Evolutionary conservation across 192 early-diverging fungal genomes (phyloP).

Genomic region (Thoreauomyces humboldtii): DNA sequence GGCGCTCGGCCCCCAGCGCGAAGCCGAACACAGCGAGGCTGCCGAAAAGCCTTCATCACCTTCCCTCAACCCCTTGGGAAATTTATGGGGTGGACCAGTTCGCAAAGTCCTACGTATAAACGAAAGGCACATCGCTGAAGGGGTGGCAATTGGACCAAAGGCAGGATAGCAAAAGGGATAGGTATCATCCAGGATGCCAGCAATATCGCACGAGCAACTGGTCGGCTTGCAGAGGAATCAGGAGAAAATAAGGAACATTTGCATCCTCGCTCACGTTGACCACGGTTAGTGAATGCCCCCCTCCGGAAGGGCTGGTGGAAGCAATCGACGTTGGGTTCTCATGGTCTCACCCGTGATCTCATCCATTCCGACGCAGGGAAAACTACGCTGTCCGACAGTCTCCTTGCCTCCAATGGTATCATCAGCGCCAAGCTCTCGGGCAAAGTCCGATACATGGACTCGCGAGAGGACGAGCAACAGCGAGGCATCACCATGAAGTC

Average conservation of each 20-base stretch:
- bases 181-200: conserved; percentile 31
- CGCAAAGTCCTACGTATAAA: no score
- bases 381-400: conserved; percentile 92
- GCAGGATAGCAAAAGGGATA: no score
- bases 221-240: conserved; percentile 60
- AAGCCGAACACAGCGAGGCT: no score
- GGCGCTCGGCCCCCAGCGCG: no score
- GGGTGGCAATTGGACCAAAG: no score
- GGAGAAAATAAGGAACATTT: conserved; percentile 87
- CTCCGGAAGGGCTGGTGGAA: neutral
- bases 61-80: no score
- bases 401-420: conserved; percentile 98
- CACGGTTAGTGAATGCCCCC: conserved; percentile 50
- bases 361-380: conserved; percentile 49
- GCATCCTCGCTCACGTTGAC: conserved; percentile 98
- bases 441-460: conserved; percentile 93
- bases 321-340: neutral
- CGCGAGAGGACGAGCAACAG: conserved; percentile 94
- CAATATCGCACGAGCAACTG: conserved; percentile 31
- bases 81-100: no score
- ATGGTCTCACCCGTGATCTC: neutral
- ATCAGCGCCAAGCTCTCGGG: conserved; percentile 94
- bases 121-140: no score
- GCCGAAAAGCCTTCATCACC: no score
- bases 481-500: conserved; percentile 99